These are phyloP conservation scores for Plasmodium reichenowi DNA, from an alignment of 169 alveolate species.

Conservation along the genomic window DNA sequence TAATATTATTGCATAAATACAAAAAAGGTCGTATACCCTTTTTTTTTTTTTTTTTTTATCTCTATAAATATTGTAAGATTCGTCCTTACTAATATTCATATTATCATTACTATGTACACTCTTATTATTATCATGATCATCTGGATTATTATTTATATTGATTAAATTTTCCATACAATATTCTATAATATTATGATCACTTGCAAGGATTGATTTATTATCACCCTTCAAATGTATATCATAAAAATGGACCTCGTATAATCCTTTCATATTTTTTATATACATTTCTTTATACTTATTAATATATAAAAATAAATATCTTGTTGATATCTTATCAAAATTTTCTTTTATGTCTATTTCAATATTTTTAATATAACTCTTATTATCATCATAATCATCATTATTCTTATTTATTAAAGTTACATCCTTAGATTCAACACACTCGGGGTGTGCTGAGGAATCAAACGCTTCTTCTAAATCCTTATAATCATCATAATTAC, in stretches of 20 bases:
- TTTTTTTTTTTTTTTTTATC: neutral
- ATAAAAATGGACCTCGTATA: slow-evolving; percentile 29
- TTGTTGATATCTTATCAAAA: slow-evolving; percentile 37
- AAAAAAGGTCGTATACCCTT: neutral
- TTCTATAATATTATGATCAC: slow-evolving; percentile 23
- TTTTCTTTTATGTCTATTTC: slow-evolving; percentile 46
- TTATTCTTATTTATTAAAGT: neutral
- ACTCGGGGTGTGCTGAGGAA: too few relatives aligned
- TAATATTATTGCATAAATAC: slow-evolving; percentile 37
- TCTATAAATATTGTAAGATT: too few relatives aligned
- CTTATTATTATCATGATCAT: neutral
- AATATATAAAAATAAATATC: slow-evolving; percentile 59
- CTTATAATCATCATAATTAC: neutral
- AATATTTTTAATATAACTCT: slow-evolving; percentile 41
- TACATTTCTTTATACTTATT: slow-evolving; percentile 55
- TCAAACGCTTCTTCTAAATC: neutral
- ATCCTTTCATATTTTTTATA: neutral
- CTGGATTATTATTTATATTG: neutral
- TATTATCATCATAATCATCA: neutral
- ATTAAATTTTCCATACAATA: slow-evolving; percentile 12
- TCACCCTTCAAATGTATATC: slow-evolving; percentile 60
- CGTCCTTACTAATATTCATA: neutral
- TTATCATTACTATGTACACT: neutral
- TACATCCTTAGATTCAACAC: neutral
- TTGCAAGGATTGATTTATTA: slow-evolving; percentile 4